A percentile compares a stretch with the other conserved stretches of the same genome.
Evolutionary conservation across 2,329 filamentous ascomycete species (phyloP).

Genomic region (Cadophora malorum): DNA sequence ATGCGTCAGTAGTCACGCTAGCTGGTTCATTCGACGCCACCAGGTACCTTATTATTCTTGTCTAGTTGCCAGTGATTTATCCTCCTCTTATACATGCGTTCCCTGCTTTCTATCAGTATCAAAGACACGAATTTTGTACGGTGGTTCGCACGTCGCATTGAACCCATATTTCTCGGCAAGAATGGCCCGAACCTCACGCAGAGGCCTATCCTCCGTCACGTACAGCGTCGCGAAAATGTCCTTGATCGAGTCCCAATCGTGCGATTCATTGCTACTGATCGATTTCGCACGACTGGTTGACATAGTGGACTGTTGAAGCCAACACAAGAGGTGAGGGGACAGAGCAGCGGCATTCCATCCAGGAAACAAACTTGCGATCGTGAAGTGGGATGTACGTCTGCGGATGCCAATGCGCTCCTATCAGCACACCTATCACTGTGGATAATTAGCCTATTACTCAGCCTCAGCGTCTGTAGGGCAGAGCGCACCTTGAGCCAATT

Average conservation of each 20-base stretch:
- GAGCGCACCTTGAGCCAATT: not conserved
- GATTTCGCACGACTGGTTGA: slow-evolving; percentile 17
- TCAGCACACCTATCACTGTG: slow-evolving; percentile 7
- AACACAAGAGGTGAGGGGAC: slow-evolving; percentile 9
- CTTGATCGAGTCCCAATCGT: slow-evolving; percentile 17
- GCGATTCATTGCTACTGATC: slow-evolving; percentile 17
- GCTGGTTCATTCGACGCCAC: not conserved
- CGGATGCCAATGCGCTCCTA: slow-evolving; percentile 13
- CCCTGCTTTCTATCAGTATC: slow-evolving; percentile 1
- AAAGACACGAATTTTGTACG: not conserved
- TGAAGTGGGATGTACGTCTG: slow-evolving; percentile 9
- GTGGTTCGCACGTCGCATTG: slow-evolving; percentile 10
- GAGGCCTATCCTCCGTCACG: slow-evolving; percentile 15
- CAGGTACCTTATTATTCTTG: slow-evolving; percentile 19
- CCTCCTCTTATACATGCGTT: slow-evolving; percentile 19
- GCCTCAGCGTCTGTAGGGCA: slow-evolving; percentile 8
- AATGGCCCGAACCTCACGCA: slow-evolving; percentile 17
- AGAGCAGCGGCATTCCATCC: slow-evolving; percentile 5
- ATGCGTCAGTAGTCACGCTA: slow-evolving; percentile 15
- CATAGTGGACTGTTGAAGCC: slow-evolving; percentile 18
- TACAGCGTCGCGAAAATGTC: slow-evolving; percentile 12
- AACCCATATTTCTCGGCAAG: slow-evolving; percentile 20
- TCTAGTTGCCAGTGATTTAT: slow-evolving; percentile 18
- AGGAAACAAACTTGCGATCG: not conserved
- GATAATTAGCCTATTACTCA: slow-evolving; percentile 16